A percentile compares a stretch with the other conserved stretches of the same genome.
These are phyloP conservation scores for Neurospora tetrasperma DNA, from an alignment of 495 filamentous ascomycete species.

Conservation along the genomic window DNA sequence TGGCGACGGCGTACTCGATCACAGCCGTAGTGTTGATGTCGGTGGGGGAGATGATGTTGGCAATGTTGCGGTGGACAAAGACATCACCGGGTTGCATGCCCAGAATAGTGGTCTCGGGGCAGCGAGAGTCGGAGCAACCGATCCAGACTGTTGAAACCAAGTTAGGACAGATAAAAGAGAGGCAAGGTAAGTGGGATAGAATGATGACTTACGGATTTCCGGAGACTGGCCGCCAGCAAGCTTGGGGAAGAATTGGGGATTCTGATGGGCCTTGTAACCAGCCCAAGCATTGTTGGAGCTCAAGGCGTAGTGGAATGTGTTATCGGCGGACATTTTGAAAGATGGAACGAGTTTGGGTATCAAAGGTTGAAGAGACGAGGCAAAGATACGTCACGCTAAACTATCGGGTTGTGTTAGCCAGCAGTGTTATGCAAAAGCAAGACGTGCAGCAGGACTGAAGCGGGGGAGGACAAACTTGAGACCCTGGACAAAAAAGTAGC, in stretches of 20 bases:
- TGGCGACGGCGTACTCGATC: conserved; percentile 71
- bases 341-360: background rate
- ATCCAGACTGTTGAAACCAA: conserved; percentile 54
- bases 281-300: conserved; percentile 65
- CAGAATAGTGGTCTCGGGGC: conserved; percentile 77
- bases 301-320: conserved; percentile 45
- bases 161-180: background rate
- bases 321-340: conserved; percentile 21
- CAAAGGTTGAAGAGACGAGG: background rate
- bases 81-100: conserved; percentile 77
- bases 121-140: conserved; percentile 83
- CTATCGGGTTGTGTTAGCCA: background rate
- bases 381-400: background rate
- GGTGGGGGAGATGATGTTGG: conserved; percentile 69
- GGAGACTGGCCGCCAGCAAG: conserved; percentile 62
- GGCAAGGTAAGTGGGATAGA: background rate
- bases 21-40: conserved; percentile 69
- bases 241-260: conserved; percentile 64
- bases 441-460: background rate
- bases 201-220: conserved; percentile 46
- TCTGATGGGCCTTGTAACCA: conserved; percentile 48
- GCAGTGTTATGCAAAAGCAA: background rate
- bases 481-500: background rate
- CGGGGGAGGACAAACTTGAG: background rate
- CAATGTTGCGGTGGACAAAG: conserved; percentile 92